A percentile compares a stretch with the other conserved stretches of the same genome.
Evolutionary conservation across 805 yeast species (phyloP).

Genomic region (Metschnikowia reukaufii): DNA sequence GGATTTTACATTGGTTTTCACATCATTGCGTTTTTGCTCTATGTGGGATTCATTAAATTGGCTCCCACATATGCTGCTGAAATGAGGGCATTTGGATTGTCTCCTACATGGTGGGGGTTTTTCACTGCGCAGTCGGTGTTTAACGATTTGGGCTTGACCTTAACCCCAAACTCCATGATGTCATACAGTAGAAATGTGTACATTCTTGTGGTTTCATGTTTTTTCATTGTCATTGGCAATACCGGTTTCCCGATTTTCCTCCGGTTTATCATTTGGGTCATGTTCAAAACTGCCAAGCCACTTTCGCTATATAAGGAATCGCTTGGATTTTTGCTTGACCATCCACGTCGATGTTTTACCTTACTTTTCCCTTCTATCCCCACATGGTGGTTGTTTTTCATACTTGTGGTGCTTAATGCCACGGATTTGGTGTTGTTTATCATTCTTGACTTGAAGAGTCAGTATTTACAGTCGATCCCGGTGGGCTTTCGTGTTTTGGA

Average conservation of each 20-base stretch:
- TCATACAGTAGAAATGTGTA: conserved; percentile 65
- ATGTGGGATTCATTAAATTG: conserved; percentile 56
- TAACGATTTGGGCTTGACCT: conserved; percentile 80
- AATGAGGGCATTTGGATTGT: conserved; percentile 56
- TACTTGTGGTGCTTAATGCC: conserved; percentile 68
- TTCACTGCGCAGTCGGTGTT: conserved; percentile 80
- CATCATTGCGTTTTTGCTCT: conserved; percentile 48
- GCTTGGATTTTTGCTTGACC: conserved; percentile 82
- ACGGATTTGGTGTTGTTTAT: conserved; percentile 80
- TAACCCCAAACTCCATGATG: conserved; percentile 78
- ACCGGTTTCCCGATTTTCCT: conserved; percentile 90
- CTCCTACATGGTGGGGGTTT: conserved; percentile 92
- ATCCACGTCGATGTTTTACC: conserved; percentile 96
- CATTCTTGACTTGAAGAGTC: conserved; percentile 62
- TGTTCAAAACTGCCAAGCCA: conserved; percentile 66
- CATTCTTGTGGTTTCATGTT: conserved; percentile 58
- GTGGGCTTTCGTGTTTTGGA: conserved; percentile 70
- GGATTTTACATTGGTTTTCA: conserved; percentile 78
- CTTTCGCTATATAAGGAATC: conserved; percentile 69
- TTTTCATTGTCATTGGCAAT: conserved; percentile 86
- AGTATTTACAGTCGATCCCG: conserved; percentile 52
- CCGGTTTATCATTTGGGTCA: conserved; percentile 78
- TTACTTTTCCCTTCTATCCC: conserved; percentile 87
- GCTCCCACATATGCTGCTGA: conserved; percentile 42
- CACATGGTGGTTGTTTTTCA: conserved; percentile 89